phyloP scores from a whole-genome alignment of 306 rosid genomes.

The Mucuna pruriens region DNA sequence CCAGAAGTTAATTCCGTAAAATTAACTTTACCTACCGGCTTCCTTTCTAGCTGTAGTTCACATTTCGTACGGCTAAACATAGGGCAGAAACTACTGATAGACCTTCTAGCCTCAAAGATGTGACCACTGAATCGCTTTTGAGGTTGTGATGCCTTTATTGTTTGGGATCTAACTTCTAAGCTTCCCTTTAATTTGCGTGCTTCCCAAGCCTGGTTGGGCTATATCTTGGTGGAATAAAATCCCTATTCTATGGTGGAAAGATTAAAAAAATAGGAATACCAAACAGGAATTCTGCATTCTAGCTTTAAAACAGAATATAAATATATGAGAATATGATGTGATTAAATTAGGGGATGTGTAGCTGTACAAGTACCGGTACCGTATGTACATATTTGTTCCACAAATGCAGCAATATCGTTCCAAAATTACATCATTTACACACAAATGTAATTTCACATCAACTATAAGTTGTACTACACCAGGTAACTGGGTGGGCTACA shows the following conservation, averaged over 20 bases:
- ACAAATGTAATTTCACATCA: not conserved
- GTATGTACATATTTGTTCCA: not conserved
- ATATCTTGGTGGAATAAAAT: not conserved
- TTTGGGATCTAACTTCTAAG: not conserved
- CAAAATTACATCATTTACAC: slow-evolving; percentile 28
- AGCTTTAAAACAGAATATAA: not conserved
- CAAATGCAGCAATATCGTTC: not conserved
- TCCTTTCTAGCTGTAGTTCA: not conserved
- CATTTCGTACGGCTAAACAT: not conserved
- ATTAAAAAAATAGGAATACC: not conserved
- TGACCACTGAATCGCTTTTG: slow-evolving; percentile 13
- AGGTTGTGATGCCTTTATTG: not conserved
- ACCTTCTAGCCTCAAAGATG: not conserved
- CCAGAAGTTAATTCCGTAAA: not conserved
- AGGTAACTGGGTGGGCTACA: not conserved
- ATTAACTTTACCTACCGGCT: not conserved
- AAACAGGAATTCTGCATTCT: not conserved
- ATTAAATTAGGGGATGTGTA: not conserved
- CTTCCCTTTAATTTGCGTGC: not conserved
- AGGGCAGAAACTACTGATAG: not conserved
- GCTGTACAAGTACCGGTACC: too few species aligned
- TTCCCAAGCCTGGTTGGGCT: not conserved
- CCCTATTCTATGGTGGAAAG: not conserved
- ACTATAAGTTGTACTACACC: slow-evolving; percentile 14
- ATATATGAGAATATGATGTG: not conserved